phyloP scores from a whole-genome alignment of 257 asterid genomes.

The Solanum chaucha region DNA sequence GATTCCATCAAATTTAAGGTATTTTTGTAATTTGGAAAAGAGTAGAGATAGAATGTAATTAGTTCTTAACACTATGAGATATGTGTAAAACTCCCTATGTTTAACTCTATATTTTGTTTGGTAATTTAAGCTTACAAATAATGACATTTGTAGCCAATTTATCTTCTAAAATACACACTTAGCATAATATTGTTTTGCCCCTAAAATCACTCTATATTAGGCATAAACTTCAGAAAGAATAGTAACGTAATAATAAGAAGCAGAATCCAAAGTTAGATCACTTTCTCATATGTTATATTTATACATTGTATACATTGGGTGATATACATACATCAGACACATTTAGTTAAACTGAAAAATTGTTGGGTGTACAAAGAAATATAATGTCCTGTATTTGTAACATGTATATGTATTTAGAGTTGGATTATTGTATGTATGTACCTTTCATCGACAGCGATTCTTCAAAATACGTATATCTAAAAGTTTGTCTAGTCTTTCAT shows the following conservation, averaged over 20 bases:
- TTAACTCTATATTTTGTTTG: too few relatives aligned
- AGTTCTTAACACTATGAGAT: too few relatives aligned
- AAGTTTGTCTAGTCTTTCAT: background rate
- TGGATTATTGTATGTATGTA: background rate
- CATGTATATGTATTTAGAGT: background rate
- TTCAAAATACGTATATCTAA: background rate
- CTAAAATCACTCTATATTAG: background rate
- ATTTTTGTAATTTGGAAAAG: too few relatives aligned
- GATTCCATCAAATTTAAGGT: too few relatives aligned
- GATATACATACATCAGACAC: background rate
- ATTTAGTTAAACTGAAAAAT: background rate
- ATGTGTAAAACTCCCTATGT: too few relatives aligned
- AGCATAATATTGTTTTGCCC: fast-evolving
- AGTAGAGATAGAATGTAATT: too few relatives aligned
- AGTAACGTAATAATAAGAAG: background rate
- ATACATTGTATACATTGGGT: background rate
- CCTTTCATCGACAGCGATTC: background rate
- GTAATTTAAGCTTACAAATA: too few relatives aligned
- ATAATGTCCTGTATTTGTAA: background rate
- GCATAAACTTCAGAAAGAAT: background rate
- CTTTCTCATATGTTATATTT: background rate
- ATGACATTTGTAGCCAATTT: too few relatives aligned
- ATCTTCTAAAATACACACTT: too few relatives aligned
- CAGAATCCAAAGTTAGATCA: background rate
- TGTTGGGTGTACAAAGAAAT: background rate